These are phyloP conservation scores for Cyberlindnera bimundalis DNA, from an alignment of 805 yeast genomes.

Conservation along the genomic window DNA sequence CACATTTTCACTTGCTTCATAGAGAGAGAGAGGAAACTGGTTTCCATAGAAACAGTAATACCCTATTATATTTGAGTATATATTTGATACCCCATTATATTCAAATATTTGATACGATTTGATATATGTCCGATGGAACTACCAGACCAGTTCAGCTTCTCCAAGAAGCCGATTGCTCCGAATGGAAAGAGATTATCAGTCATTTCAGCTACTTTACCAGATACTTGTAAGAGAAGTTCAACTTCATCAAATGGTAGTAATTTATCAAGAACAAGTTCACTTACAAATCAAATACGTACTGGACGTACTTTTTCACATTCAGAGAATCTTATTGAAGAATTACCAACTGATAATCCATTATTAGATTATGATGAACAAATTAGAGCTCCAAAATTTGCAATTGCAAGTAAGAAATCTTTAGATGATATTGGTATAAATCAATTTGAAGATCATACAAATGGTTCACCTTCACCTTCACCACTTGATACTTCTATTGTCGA, in stretches of 20 bases:
- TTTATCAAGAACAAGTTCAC: constrained; percentile 4
- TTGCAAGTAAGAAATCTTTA: constrained; percentile 13
- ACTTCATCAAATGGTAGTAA: constrained; percentile 8
- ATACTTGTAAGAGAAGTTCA: constrained; percentile 7
- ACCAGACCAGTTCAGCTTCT: constrained; percentile 24
- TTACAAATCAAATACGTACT: constrained; percentile 6
- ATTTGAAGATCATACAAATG: not conserved
- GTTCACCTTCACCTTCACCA: not conserved
- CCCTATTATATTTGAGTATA: too few relatives aligned
- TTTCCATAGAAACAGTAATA: too few relatives aligned
- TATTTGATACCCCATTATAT: too few relatives aligned
- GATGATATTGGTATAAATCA: constrained; percentile 10
- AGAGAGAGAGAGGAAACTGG: too few relatives aligned
- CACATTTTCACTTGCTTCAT: not conserved
- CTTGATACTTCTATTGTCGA: not conserved
- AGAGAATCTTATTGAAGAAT: constrained; percentile 12
- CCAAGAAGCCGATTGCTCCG: constrained; percentile 25
- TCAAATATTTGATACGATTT: too few relatives aligned
- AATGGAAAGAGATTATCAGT: constrained; percentile 19
- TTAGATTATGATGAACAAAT: constrained; percentile 29
- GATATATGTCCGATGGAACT: constrained; percentile 12
- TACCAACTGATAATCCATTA: constrained; percentile 25
- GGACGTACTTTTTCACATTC: constrained; percentile 7
- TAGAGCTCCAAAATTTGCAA: constrained; percentile 27
- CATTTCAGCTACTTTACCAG: constrained; percentile 25